Conservation (phyloP, 495 filamentous ascomycete genomes). For the Schizothecium vesticola region DNA sequence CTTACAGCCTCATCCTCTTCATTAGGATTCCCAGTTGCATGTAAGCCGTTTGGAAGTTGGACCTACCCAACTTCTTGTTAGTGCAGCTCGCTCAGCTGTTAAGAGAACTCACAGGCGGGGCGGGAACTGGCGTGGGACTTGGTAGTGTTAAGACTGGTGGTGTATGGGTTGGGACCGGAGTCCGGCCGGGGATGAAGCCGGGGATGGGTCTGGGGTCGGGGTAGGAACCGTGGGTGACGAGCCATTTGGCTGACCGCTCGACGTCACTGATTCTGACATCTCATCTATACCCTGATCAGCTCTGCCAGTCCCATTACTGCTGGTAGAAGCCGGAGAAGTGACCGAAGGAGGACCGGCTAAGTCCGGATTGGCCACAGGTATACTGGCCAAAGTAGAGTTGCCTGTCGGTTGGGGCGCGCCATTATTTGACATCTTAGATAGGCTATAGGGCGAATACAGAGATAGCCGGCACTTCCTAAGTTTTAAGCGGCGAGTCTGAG, state of each 20-base stretch:
- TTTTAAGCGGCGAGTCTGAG: constrained; percentile 5
- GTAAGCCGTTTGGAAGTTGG: too few species aligned
- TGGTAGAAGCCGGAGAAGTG: constrained; percentile 1
- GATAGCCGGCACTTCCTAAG: constrained; percentile 4
- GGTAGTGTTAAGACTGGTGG: too few species aligned
- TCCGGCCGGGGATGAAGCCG: not conserved
- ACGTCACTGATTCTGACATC: constrained; percentile 2
- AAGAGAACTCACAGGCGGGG: too few species aligned
- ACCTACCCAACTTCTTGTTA: too few species aligned
- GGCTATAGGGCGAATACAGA: not conserved
- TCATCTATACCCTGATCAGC: constrained; percentile 5
- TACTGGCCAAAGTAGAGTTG: constrained; percentile 4
- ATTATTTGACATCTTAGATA: constrained; percentile 7
- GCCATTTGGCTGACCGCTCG: constrained; percentile 4
- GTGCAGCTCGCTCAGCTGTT: too few species aligned
- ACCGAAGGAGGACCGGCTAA: constrained; percentile 1
- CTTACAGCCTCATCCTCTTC: too few species aligned
- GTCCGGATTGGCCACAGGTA: constrained; percentile 1
- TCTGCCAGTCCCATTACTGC: constrained; percentile 3
- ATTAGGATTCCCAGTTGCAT: too few species aligned
- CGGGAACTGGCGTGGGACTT: too few species aligned
- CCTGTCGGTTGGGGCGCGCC: constrained; percentile 2
- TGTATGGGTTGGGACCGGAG: not conserved
- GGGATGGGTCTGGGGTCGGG: not conserved
- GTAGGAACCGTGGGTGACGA: not conserved